Base-by-base conservation (phyloP, 129 eudicot genomes). In the Saussurea involucrata region DNA sequence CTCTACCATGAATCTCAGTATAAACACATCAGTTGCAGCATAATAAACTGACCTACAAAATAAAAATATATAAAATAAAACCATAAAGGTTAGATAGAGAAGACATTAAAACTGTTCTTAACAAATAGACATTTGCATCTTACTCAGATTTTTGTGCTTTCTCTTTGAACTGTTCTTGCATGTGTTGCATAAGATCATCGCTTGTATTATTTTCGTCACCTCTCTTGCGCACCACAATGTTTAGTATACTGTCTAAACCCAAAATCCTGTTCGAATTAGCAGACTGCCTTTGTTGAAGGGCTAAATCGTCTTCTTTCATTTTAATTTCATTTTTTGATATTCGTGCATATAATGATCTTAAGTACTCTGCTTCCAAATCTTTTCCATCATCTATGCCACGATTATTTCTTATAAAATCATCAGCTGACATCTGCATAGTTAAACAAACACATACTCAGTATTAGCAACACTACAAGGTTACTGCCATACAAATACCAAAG, bases 321-420 rank as follows among this genome's bases (percentile, higher is more conserved):
- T 95, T 95, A 57, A 95, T 95, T 88, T 95, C 99, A 86, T 90
- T 92, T 83, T 80, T 84, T 34, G 96, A 92, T 85, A 95, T 95
- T 40, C 96, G 72, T 83, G 90, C 99, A 83, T 72, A 95, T 77
- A 95, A 80, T 46, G 99, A 88, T 85, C 88, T 87, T 83, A 95
- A 71, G 79, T 88, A 90, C 80, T 95, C 99, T 75, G 94, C 92
- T 1, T 96, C 82, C 55, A 95, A 82, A 87, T 95, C 99, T 79
- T 90, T 90, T 60, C 99, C 99, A 78, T 95, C 99, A 83, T 95
- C 99, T 82, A 95, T 95, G 66, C 99, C 99, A 57, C 99, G 99
- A 66, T 95, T 95, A 79, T 95, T 95, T 87, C 95, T 83, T 60
- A 95, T 90, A 80, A 95, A 95, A 92, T 95, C 99, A 68, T 95